Evolutionary conservation across 768 basidiomycete species (phyloP), one percentile per base, ranked within the genome.

Genomic region (Obba rivulosa): DNA sequence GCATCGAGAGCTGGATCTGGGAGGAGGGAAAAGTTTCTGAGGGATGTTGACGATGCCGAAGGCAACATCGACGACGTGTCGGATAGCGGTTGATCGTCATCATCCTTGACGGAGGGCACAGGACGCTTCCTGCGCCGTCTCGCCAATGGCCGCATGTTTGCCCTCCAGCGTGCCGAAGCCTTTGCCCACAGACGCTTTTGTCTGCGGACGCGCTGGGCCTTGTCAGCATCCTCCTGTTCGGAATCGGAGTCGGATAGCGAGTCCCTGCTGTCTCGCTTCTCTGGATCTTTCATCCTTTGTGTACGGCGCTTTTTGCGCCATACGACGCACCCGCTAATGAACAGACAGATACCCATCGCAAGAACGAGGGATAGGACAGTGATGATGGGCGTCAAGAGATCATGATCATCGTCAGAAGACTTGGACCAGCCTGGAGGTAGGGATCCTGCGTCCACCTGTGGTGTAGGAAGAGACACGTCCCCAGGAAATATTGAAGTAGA

Each of bases 101-200:
- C 41, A 20, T 53, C 53, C 37, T 54, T 58, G 10, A 39, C 17
- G 1, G 46, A 8, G 4, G 31, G 13, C 0, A 52, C 24, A 2
- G 49, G 23, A 13, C 57, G 60, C 34, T 59, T 62, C 21, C 76
- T 67, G 48, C 87, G 72, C 42, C 80, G 78, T 34, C 84, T 77
- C 8, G 79, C 78, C n/a, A 77, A 68, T 48, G 77, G 71, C 22
- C 79, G 78, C 9, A 78, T 74, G 45, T 81, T 80, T 2, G 76
- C 78, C 53, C 72, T 80, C 87, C 87, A 90, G 38, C 83, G 75
- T 8, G 79, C 80, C 1, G 77, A 80, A 2, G 85, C 85, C 50
- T 67, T 73, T 0, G 75, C 73, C 85, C 84, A 87, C 41, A 81
- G 57, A 55, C 77, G 79, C 61, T 82, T 76, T 52, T 77, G 78